Base-by-base conservation (phyloP, 768 basidiomycete genomes). In the Kwoniella mangroviensis region DNA sequence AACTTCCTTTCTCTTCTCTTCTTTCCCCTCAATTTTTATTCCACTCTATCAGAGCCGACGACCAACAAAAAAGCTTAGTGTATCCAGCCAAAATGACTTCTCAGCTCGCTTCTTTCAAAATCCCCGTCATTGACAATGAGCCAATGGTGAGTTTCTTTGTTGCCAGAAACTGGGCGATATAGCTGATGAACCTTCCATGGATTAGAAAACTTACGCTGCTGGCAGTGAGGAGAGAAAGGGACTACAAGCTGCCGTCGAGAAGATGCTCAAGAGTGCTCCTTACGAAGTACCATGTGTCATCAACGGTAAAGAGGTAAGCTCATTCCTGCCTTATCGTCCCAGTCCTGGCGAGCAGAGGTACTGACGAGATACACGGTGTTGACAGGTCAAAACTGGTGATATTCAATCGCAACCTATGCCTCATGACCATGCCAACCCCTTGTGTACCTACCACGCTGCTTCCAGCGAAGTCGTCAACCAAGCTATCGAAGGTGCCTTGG, bases 251-350 rank as follows among this genome's bases (percentile, higher is more conserved):
- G 91, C 92, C 19, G 80, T 98, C 74, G 79, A 84, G 9, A 86
- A 93, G 86, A 92, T 98, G 91, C 87, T 92, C 82, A 86, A 89
- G 70, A 85, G 90, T 75, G 86, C 92, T 9, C 94, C 95, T 2
- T 94, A 94, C 82, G 91, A 97, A 78, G 92, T 99, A 1, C 97
- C 96, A 9, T 93, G 92, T 79, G 86, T 98, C 72, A 88, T 98
- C 72, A 92, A 98, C 75, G 97, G 97, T 64, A 89, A 91, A 84
- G 87, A 88, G 75, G 93, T 93, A 71, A 68, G 89, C 83, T 34
- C 34, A 24, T 49, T 40, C 34, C 22, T 53, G 57, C 59, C 55
- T 60, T 24, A 19, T 17, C 65, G 26, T 15, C 12, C 13, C 22
- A 15, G 2, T 49, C 19, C 58, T 60, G 19, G 19, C 13, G 41